A percentile compares a stretch with the other conserved stretches of the same genome.
These are phyloP conservation scores for Hericium erinaceus DNA, from an alignment of 768 basidiomycete genomes.

Conservation along the genomic window DNA sequence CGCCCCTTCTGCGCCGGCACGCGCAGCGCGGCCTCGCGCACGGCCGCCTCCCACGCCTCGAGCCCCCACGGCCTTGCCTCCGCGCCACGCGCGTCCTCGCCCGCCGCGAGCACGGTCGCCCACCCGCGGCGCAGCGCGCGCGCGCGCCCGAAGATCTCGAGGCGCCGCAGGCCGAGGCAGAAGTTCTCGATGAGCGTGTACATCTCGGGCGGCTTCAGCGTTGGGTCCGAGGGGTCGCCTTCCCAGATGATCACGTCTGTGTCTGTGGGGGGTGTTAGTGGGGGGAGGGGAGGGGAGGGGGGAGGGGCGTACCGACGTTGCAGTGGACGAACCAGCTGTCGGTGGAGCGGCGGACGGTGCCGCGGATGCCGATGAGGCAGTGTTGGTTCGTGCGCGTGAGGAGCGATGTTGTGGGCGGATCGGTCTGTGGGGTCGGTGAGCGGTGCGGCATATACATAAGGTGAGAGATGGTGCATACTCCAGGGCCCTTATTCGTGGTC, in stretches of 20 bases:
- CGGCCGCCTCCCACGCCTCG: conserved; percentile 55
- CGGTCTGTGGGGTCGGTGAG: conserved; percentile 41
- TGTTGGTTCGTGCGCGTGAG: conserved; percentile 91
- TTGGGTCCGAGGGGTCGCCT: conserved; percentile 78
- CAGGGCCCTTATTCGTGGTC: conserved; percentile 60
- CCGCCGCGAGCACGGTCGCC: conserved; percentile 75
- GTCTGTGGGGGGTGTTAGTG: conserved; percentile 34
- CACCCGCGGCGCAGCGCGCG: conserved; percentile 73
- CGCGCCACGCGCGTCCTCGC: conserved; percentile 36
- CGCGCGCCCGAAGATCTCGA: conserved; percentile 81
- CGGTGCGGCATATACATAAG: neutral
- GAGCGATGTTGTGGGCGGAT: conserved; percentile 77
- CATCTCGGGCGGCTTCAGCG: conserved; percentile 88
- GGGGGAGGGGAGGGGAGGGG: conserved; percentile 4
- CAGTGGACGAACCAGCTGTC: conserved; percentile 98
- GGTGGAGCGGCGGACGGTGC: conserved; percentile 89
- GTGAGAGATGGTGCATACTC: conserved; percentile 34
- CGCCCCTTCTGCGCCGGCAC: conserved; percentile 27
- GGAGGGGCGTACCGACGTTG: conserved; percentile 71
- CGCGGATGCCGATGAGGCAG: conserved; percentile 94
- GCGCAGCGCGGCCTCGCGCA: conserved; percentile 37
- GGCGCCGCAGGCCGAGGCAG: conserved; percentile 84
- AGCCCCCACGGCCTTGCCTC: conserved; percentile 46
- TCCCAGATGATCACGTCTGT: conserved; percentile 98
- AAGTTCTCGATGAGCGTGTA: conserved; percentile 97